These are phyloP conservation scores for Heliophila coronopifolia DNA, from an alignment of 441 rosid genomes.

Conservation along the genomic window DNA sequence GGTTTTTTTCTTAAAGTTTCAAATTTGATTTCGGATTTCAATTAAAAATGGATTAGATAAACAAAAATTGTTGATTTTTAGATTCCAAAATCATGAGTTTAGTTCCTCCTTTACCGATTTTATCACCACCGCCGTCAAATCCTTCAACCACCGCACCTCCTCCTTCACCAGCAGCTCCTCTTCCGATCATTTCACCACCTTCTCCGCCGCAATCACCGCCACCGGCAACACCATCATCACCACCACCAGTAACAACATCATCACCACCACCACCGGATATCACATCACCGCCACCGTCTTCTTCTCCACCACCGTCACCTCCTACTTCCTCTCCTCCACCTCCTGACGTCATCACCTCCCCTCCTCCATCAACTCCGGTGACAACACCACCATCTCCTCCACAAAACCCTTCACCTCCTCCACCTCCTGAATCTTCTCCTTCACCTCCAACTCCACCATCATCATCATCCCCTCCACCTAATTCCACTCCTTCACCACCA, in stretches of 20 bases:
- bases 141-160: constrained; percentile 38
- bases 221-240: constrained; percentile 30
- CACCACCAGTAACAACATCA: no score
- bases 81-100: no score
- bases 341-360: constrained; percentile 31
- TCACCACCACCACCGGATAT: no score
- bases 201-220: constrained; percentile 44
- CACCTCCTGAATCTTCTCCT: constrained; percentile 34
- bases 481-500: constrained; percentile 46
- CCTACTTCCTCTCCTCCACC: constrained; percentile 37
- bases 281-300: constrained; percentile 34
- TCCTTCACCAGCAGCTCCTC: constrained; percentile 40
- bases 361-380: constrained; percentile 40
- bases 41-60: no score
- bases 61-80: no score
- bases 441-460: no score
- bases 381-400: no score
- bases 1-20: no score
- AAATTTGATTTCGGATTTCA: no score
- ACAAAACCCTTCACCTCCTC: no score
- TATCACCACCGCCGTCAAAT: constrained; percentile 34
- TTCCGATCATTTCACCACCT: constrained; percentile 41
- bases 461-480: no score
- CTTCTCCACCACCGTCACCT: constrained; percentile 38
- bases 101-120: constrained; percentile 34